A percentile compares a stretch with the other conserved stretches of the same genome.
These are phyloP conservation scores for Omphalea diandra DNA, from an alignment of 441 rosid genomes.

Conservation along the genomic window DNA sequence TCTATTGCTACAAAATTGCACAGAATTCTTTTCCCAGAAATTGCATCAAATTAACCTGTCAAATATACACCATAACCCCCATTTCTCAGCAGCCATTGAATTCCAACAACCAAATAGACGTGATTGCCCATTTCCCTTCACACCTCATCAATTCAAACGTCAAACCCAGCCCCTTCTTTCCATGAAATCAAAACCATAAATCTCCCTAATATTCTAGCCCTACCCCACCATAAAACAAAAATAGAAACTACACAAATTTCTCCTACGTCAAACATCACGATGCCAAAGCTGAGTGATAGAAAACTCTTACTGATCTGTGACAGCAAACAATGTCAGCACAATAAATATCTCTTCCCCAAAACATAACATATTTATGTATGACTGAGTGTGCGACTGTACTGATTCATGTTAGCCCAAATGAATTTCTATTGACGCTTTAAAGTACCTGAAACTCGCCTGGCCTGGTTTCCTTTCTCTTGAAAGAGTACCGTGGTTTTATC, in stretches of 20 bases:
- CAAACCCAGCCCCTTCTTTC: background rate
- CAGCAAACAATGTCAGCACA: background rate
- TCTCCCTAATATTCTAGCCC: background rate
- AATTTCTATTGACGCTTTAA: conserved; percentile 10
- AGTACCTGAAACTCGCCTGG: conserved; percentile 92
- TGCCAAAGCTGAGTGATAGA: background rate
- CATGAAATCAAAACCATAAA: background rate
- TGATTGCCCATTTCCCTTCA: background rate
- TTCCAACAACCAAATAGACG: background rate
- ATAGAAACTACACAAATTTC: background rate
- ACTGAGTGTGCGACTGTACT: background rate
- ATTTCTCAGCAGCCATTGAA: background rate
- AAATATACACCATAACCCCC: background rate
- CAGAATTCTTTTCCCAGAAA: background rate
- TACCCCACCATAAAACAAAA: background rate
- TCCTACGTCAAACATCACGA: background rate
- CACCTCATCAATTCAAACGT: background rate
- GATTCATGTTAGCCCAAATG: background rate
- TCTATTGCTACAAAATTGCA: conserved; percentile 1
- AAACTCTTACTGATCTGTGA: background rate
- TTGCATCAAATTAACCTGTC: background rate
- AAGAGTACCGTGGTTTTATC: conserved; percentile 97
- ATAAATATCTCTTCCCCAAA: background rate
- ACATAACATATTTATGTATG: background rate
- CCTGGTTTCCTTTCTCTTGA: conserved; percentile 92